Evolutionary conservation across 2,329 filamentous ascomycete species (phyloP).

Genomic region (Aspergillus arachidicola): DNA sequence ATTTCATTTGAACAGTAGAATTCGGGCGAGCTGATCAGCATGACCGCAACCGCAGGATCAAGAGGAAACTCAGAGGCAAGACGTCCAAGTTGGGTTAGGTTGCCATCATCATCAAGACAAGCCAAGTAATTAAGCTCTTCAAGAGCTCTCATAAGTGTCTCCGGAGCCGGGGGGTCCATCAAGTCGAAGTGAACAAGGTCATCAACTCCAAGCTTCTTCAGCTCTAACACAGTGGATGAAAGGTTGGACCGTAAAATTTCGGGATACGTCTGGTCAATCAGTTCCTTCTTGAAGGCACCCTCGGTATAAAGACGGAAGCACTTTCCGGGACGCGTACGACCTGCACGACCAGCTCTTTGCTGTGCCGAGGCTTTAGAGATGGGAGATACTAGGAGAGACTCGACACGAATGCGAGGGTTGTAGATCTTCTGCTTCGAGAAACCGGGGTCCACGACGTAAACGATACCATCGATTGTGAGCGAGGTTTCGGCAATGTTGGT

Average conservation of each 20-base stretch:
- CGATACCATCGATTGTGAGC: conserved; percentile 97
- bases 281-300: conserved; percentile 92
- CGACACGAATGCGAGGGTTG: conserved; percentile 93
- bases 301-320: conserved; percentile 98
- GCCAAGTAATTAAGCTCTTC: conserved; percentile 98
- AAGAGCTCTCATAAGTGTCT: conserved; percentile 96
- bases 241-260: conserved; percentile 95
- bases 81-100: conserved; percentile 81
- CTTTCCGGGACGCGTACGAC: conserved; percentile 97
- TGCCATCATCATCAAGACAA: conserved; percentile 93
- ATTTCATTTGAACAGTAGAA: conserved; percentile 99
- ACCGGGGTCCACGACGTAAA: conserved; percentile 98
- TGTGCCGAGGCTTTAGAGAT: conserved; percentile 98
- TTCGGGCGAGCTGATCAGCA: conserved; percentile 96
- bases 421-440: conserved; percentile 99
- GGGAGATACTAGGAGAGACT: conserved; percentile 94
- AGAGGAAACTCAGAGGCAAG: conserved; percentile 94
- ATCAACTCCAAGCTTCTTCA: conserved; percentile 95
- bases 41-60: conserved; percentile 90
- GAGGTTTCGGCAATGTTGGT: conserved; percentile 99
- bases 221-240: conserved; percentile 88
- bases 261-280: conserved; percentile 95
- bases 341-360: conserved; percentile 96
- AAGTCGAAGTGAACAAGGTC: conserved; percentile 98
- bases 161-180: conserved; percentile 96